phyloP scores from a whole-genome alignment of 2,329 filamentous ascomycete species.

The Claviceps sp. region DNA sequence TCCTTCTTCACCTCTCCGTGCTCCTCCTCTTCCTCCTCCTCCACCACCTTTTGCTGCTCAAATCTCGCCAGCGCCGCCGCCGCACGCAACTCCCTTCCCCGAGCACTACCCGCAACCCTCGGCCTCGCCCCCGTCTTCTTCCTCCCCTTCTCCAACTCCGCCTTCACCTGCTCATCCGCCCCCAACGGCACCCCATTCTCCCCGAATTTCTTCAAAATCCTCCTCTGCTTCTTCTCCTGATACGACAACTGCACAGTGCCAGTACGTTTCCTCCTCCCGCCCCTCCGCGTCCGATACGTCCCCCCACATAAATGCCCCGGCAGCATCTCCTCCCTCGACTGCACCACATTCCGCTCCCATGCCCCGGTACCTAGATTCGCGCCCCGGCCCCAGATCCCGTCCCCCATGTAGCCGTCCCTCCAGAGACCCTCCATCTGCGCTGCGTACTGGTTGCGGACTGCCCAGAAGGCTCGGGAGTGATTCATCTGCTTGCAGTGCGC shows the following conservation, averaged over 20 bases:
- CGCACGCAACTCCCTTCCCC: slow-evolving; percentile 62
- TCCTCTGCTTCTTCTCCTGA: slow-evolving; percentile 57
- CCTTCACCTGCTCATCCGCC: slow-evolving; percentile 51
- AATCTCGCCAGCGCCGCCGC: slow-evolving; percentile 67
- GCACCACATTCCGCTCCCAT: slow-evolving; percentile 41
- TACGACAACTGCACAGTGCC: slow-evolving; percentile 44
- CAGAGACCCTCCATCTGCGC: slow-evolving; percentile 59
- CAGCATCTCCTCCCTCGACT: slow-evolving; percentile 37
- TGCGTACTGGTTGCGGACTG: slow-evolving; percentile 60
- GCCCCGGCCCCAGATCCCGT: slow-evolving; percentile 73
- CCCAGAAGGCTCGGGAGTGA: slow-evolving; percentile 70
- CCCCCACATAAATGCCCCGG: slow-evolving; percentile 70
- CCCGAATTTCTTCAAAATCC: slow-evolving; percentile 67
- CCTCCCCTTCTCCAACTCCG: slow-evolving; percentile 54
- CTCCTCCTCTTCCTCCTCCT: slow-evolving; percentile 15
- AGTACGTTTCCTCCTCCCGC: slow-evolving; percentile 40
- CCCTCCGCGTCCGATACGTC: slow-evolving; percentile 47
- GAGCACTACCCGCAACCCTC: slow-evolving; percentile 58
- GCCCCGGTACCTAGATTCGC: slow-evolving; percentile 45
- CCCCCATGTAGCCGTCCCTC: slow-evolving; percentile 58
- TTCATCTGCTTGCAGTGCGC: slow-evolving; percentile 91
- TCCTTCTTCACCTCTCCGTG: slow-evolving; percentile 20
- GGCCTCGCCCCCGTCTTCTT: slow-evolving; percentile 52
- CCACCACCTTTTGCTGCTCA: slow-evolving; percentile 35
- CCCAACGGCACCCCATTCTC: slow-evolving; percentile 55